phyloP scores from a whole-genome alignment of 2,329 filamentous ascomycete genomes.

The Ophiobolus disseminans region DNA sequence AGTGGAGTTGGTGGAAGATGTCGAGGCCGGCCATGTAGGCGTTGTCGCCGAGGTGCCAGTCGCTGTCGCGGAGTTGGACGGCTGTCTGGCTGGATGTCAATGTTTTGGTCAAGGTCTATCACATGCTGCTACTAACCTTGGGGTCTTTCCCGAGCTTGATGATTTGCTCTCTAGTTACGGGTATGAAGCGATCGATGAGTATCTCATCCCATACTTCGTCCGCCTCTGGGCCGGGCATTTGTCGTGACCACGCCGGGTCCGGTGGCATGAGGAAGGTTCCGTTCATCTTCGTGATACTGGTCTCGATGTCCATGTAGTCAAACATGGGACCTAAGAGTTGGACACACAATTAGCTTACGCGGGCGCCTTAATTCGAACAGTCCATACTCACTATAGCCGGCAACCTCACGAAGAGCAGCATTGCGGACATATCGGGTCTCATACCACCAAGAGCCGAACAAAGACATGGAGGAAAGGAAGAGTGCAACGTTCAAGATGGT shows the following conservation, averaged over 20 bases:
- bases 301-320: not conserved
- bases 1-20: not conserved
- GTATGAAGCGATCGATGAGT: not conserved
- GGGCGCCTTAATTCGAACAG: no score
- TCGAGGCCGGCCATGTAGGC: not conserved
- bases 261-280: not conserved
- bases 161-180: not conserved
- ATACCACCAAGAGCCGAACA: not conserved
- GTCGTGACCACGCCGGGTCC: not conserved
- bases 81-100: no score
- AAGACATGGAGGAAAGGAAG: no score
- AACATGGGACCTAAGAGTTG: not conserved
- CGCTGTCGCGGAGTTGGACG: not conserved
- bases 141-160: not conserved
- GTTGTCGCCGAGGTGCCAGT: not conserved
- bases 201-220: not conserved
- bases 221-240: not conserved
- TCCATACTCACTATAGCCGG: no score
- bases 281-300: not conserved
- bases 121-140: not conserved
- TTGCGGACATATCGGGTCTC: not conserved
- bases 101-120: no score
- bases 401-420: not conserved
- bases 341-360: no score
- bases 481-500: no score